Evolutionary conservation across 768 basidiomycete genomes (phyloP), one percentile per base, ranked within the genome.

Genomic region (Mycena capillaripes): DNA sequence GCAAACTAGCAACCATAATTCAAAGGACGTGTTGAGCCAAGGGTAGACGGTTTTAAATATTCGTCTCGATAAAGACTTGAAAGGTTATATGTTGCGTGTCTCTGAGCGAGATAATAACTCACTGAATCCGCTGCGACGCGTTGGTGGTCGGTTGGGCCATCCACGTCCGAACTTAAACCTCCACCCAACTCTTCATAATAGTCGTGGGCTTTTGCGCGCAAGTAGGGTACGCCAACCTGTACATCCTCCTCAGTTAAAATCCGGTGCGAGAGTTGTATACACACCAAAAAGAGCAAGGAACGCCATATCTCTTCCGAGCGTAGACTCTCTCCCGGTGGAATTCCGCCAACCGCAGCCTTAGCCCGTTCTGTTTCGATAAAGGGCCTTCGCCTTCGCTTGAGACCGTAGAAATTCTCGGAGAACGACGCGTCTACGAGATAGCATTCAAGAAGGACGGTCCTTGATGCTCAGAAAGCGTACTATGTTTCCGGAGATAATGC

Each of bases 401-500:
- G 82, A 0, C 95, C 95, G 81, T 99, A 99, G 80, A 99, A 99
- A 77, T 97, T 94, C 81, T 99, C 97, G 6, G 97, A 88, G 78
- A 99, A 97, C 1, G 96, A 96, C 25, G 97, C 95, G 81, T 93
- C 97, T 98, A 76, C 2, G 36, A 12, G 34, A 60, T 53, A 30
- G 44, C 21, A 68, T 64, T 57, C 52, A 65, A 53, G 21, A 55
- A 70, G 42, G 48, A 64, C 14, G 25, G 50, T 16, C 17, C 8
- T 25, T 0, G n/a, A 50, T 21, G 30, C 2, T 52, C 7, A 53
- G 74, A 60, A 48, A 4, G 81, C 92, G 70, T 72, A 97, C 97
- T 91, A 77, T 97, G 91, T 79, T 91, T 93, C 72, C 89, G 89
- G 66, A 99, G 91, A 82, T 98, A 97, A 83, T 97, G 92, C 19